Percentiles rank a stretch among this genome's conserved stretches.
These are phyloP conservation scores for Tulasnella sp. DNA, from an alignment of 768 basidiomycete genomes.

Conservation along the genomic window DNA sequence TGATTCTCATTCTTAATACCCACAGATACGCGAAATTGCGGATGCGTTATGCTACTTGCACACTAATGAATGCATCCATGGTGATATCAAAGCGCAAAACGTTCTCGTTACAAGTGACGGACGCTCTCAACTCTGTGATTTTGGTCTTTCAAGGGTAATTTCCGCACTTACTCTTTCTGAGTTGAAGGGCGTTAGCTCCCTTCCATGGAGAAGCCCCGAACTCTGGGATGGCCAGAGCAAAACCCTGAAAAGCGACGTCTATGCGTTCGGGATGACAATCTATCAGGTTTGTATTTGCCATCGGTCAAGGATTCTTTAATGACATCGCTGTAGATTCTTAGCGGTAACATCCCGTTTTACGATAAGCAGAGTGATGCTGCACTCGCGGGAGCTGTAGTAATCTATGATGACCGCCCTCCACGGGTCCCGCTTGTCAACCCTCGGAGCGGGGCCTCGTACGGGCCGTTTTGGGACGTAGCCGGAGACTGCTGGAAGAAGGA, in stretches of 20 bases:
- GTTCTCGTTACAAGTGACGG: not conserved
- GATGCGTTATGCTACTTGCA: not conserved
- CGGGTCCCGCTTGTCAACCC: not conserved
- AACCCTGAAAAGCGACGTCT: not conserved
- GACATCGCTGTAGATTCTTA: not conserved
- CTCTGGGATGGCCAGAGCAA: not conserved
- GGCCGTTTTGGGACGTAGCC: not conserved
- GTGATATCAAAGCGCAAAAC: not conserved
- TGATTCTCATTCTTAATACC: not conserved
- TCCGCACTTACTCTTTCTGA: not conserved
- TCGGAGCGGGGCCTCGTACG: not conserved
- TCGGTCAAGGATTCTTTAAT: not conserved
- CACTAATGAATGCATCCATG: no score
- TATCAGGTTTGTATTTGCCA: not conserved
- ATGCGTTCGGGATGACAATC: not conserved
- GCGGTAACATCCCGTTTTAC: not conserved
- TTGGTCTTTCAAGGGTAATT: not conserved
- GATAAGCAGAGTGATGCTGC: not conserved
- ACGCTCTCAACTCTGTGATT: not conserved
- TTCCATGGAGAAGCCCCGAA: not conserved
- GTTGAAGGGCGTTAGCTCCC: not conserved
- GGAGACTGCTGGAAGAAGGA: not conserved
- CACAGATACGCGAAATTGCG: not conserved
- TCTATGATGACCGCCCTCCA: not conserved
- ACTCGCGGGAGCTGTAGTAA: not conserved